Base-by-base conservation (phyloP, 1,139 yeast species). In the Candida glucosophila region DNA sequence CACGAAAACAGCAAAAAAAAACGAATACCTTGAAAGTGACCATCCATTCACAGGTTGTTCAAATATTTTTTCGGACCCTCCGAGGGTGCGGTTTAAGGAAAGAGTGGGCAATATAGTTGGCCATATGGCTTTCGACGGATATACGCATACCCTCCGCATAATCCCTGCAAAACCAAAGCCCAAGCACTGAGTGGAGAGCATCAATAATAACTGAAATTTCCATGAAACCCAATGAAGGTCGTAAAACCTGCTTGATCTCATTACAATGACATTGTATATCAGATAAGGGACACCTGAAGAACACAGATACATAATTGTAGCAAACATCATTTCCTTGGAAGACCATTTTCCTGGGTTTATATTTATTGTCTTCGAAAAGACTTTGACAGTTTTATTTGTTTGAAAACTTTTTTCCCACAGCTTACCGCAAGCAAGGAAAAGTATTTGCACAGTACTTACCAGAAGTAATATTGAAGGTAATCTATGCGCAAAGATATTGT, bases 271-370 rank as follows among this genome's bases (percentile, higher is more conserved):
- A 34, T 62, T 63, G 38, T 58, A 61, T 1, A 62, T 46, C 39
- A 60, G 60, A 32, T 64, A 64, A 1, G 71, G 70, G 0, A 66
- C 57, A 1, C 64, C 60, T 6, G 61, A 49, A 2, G 69, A 62
- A 32, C 69, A 62, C 45, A 56, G 58, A 32, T 61, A 64, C 14
- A 64, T 63, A 21, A 64, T 63, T 2, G 69, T 54, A 14, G 58
- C 43, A 49, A 64, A 28, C 75, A 74, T 71, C 55, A 78, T 83
- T 43, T 79, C 90, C 46, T 79, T 79, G 39, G 55, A 62, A 19
- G 66, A 57, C 81, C 83, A 79, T 5, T 58, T 58, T 0, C 70
- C 69, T 3, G 67, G 67, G 32, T 64, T 64, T 17, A 64, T 34
- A 22, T 58, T 51, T 17, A 57, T 28, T 2, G 27, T 16, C 10